Base-by-base conservation (phyloP, 345 rosid genomes). In the Citrus reticulata region DNA sequence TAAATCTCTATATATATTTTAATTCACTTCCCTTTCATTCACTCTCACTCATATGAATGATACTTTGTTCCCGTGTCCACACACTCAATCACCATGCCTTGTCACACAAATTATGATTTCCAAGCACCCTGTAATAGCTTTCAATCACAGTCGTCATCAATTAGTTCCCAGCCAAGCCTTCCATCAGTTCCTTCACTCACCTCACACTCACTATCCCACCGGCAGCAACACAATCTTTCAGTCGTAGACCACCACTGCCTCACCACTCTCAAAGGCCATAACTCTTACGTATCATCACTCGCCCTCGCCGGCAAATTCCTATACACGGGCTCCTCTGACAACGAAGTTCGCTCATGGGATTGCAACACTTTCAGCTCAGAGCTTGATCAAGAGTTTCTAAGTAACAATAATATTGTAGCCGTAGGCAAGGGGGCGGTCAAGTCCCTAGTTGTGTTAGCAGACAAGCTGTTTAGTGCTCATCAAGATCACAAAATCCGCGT, bases 401-500 rank as follows among this genome's bases (percentile, higher is more conserved):
- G 17, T 1, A 73, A 37, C 70, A 74, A 70, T 51, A 84, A 60
- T 81, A 75, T 83, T 8, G 84, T 88, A 68, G 86, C 88, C 4
- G 85, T 68, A 5, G 93, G 94, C 5, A 83, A 87, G 39, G 97
- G 98, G 29, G 90, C 97, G 5, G 98, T 93, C 77, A 95, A 93
- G 80, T 92, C 94, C 27, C 79, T 95, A 70, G 86, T 91, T 27
- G 88, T 93, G 30, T 80, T 85, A 73, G 85, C 83, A 1, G 94
- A 93, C 68, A 93, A 88, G 62, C 95, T 95, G 63, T 91, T 95
- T 76, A 95, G 93, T 74, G 98, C 98, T 63, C 98, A 95, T 69
- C 99, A 93, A 84, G 99, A 95, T 78, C 92, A 93, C 49, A 95
- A 93, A 87, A 95, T 95, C 82, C 90, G 99, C 29, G 97, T 92